Conservation (phyloP, 2,329 filamentous ascomycete species). For the Aspergillus pseudoterreus region DNA sequence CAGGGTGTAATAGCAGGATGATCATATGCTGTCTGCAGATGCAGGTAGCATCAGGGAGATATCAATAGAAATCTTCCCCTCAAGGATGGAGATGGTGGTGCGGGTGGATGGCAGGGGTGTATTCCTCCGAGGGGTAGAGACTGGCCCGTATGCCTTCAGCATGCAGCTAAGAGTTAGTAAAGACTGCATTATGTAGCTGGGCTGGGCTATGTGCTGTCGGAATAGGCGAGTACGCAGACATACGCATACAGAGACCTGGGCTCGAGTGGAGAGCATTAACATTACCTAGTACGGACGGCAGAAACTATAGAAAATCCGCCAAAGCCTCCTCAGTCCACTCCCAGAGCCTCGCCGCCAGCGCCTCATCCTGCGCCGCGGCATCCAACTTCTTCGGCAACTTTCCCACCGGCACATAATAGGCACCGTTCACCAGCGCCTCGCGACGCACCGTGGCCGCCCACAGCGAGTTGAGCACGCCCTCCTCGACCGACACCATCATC, state of each 20-base stretch:
- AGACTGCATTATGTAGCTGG: too few species aligned
- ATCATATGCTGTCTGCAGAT: background rate
- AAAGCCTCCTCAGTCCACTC: background rate
- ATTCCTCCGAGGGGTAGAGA: too few species aligned
- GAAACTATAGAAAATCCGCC: background rate
- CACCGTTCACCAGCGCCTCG: slow-evolving; percentile 6
- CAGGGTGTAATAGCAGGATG: background rate
- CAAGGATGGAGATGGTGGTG: background rate
- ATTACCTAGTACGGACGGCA: background rate
- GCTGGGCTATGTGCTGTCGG: too few species aligned
- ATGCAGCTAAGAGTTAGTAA: too few species aligned
- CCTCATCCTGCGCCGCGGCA: slow-evolving; percentile 3
- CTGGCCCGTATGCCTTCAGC: too few species aligned
- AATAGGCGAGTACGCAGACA: too few species aligned
- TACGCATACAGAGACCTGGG: too few species aligned
- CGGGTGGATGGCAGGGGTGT: background rate
- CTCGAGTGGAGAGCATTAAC: background rate
- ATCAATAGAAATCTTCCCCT: background rate
- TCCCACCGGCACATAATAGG: slow-evolving; percentile 10
- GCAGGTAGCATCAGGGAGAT: background rate
- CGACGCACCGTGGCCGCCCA: slow-evolving; percentile 39
- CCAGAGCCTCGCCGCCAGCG: slow-evolving; percentile 2
- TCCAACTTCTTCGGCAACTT: slow-evolving; percentile 2
- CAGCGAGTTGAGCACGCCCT: slow-evolving; percentile 40
- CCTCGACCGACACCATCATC: slow-evolving; percentile 22